These are phyloP conservation scores for Fusarium aywerte DNA, from an alignment of 2,329 filamentous ascomycete species.

Conservation along the genomic window DNA sequence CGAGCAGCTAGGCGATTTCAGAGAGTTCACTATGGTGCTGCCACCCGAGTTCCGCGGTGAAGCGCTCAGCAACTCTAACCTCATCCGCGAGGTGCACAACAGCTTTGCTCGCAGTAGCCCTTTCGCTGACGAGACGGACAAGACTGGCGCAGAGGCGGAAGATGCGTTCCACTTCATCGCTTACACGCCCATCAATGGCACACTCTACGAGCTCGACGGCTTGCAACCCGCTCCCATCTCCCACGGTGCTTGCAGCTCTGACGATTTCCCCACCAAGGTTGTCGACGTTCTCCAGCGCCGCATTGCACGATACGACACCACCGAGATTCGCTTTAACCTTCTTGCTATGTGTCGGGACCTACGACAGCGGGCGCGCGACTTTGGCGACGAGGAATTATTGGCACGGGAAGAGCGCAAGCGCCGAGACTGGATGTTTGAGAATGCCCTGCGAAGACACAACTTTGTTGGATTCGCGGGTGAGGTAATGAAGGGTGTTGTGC, in stretches of 20 bases:
- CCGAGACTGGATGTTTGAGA: conserved; percentile 92
- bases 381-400: conserved; percentile 83
- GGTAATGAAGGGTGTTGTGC: conserved; percentile 87
- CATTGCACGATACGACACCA: conserved; percentile 83
- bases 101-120: conserved; percentile 88
- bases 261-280: conserved; percentile 80
- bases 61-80: conserved; percentile 70
- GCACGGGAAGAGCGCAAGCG: conserved; percentile 85
- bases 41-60: conserved; percentile 76
- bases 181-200: conserved; percentile 83
- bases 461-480: conserved; percentile 96
- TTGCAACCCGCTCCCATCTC: conserved; percentile 92
- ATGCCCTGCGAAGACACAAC: conserved; percentile 89
- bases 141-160: conserved; percentile 70
- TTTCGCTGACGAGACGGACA: conserved; percentile 89
- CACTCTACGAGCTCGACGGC: conserved; percentile 93
- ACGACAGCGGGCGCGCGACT: conserved; percentile 78
- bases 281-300: conserved; percentile 87
- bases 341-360: conserved; percentile 91
- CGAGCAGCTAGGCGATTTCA: conserved; percentile 76
- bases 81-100: conserved; percentile 85
- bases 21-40: conserved; percentile 87
- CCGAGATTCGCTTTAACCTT: conserved; percentile 95
- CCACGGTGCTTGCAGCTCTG: conserved; percentile 78
- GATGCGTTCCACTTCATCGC: conserved; percentile 99